These are phyloP conservation scores for Globisporangium cylindrosporum DNA, from an alignment of 352 stramenopile species.

Conservation along the genomic window DNA sequence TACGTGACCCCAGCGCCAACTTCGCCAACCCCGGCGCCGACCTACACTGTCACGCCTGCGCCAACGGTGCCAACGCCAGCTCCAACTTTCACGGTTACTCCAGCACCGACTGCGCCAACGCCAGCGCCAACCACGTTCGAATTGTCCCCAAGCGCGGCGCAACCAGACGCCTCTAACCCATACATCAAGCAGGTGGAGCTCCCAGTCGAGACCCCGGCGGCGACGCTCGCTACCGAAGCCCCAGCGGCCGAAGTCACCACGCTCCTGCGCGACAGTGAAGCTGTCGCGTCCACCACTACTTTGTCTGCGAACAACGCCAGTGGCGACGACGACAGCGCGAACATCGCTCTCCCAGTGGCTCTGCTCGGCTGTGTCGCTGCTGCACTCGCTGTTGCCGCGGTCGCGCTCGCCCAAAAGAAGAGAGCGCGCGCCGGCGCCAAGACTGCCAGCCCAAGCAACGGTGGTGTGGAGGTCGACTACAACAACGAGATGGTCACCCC, in stretches of 20 bases:
- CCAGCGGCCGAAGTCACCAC: neutral
- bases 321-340: neutral
- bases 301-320: neutral
- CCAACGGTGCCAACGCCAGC: constrained; percentile 15
- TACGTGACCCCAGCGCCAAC: constrained; percentile 16
- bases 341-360: constrained; percentile 9
- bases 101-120: neutral
- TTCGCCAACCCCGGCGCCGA: constrained; percentile 11
- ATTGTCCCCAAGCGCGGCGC: neutral
- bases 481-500: constrained; percentile 24
- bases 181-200: constrained; percentile 20
- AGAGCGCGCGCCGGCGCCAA: neutral
- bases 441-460: constrained; percentile 5
- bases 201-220: constrained; percentile 5
- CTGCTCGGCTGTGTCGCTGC: constrained; percentile 17
- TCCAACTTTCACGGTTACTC: neutral
- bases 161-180: constrained; percentile 4
- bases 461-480: constrained; percentile 15
- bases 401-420: constrained; percentile 19
- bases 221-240: constrained; percentile 9
- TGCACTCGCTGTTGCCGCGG: constrained; percentile 16
- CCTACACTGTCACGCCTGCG: constrained; percentile 6
- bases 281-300: neutral
- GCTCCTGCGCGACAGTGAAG: constrained; percentile 15
- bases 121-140: neutral